phyloP scores from a whole-genome alignment of 176 grass and related monocot species.

The Pharus latifolius region DNA sequence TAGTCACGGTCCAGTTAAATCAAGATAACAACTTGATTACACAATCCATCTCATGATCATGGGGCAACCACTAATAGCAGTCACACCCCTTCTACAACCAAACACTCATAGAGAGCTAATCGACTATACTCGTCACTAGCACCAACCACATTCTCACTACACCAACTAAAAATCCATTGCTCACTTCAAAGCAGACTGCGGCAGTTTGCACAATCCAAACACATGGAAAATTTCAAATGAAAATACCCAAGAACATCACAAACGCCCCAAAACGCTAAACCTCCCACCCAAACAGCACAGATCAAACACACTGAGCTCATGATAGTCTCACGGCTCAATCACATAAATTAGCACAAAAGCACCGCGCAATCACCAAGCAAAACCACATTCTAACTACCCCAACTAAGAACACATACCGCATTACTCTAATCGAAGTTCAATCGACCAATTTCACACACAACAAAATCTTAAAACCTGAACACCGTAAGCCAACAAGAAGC shows the following conservation, averaged over 20 bases:
- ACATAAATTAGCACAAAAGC: neutral
- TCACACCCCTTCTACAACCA: neutral
- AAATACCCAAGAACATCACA: neutral
- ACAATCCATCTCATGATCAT: neutral
- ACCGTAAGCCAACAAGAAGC: neutral
- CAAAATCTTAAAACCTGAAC: neutral
- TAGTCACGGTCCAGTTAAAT: too few relatives aligned
- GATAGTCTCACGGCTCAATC: neutral
- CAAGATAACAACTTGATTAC: neutral
- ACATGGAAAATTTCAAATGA: neutral
- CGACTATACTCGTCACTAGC: neutral
- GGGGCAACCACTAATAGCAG: neutral
- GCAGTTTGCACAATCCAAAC: neutral
- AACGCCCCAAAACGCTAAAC: neutral
- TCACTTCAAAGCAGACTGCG: neutral
- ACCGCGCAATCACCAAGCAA: neutral
- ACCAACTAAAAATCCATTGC: neutral
- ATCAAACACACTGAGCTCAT: neutral
- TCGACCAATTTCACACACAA: neutral
- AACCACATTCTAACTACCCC: slow-evolving; percentile 7
- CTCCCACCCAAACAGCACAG: neutral
- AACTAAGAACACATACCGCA: neutral
- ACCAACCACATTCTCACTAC: neutral
- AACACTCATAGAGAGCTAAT: too few relatives aligned
- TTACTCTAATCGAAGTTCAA: neutral